These are phyloP conservation scores for Penicillium fimorum DNA, from an alignment of 495 filamentous ascomycete species.

Conservation along the genomic window DNA sequence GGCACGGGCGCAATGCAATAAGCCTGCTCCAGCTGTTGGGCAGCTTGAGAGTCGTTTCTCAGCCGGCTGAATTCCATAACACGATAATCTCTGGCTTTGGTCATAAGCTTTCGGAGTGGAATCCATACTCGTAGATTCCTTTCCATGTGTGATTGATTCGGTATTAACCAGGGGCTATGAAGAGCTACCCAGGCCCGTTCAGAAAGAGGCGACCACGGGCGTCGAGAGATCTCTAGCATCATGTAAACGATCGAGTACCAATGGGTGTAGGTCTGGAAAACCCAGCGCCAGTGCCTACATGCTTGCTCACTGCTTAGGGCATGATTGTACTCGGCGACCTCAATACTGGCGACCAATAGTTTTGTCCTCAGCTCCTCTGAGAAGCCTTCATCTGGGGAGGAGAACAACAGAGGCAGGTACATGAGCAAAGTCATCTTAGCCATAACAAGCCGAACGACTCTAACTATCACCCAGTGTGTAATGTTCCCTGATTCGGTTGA, in stretches of 20 bases:
- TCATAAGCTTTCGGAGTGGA: conserved; percentile 52
- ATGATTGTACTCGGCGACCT: conserved; percentile 57
- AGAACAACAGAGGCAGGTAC: conserved; percentile 44
- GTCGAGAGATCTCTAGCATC: conserved; percentile 49
- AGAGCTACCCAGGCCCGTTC: conserved; percentile 57
- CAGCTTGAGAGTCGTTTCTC: conserved; percentile 27
- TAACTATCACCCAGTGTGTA: conserved; percentile 44
- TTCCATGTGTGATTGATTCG: conserved; percentile 31
- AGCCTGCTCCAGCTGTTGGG: conserved; percentile 28
- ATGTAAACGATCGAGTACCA: conserved; percentile 61
- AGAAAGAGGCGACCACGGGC: conserved; percentile 48
- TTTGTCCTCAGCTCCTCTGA: conserved; percentile 39
- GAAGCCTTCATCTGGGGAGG: conserved; percentile 30
- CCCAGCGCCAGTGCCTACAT: conserved; percentile 59
- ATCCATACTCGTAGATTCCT: conserved; percentile 51
- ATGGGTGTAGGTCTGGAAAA: conserved; percentile 57
- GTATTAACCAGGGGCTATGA: conserved; percentile 48
- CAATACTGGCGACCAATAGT: conserved; percentile 45
- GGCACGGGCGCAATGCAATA: conserved; percentile 32
- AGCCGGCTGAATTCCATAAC: conserved; percentile 41
- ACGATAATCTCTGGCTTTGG: conserved; percentile 47
- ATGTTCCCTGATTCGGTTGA: conserved; percentile 37
- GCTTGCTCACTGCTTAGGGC: conserved; percentile 45
- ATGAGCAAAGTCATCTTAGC: conserved; percentile 49
- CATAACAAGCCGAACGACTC: conserved; percentile 35